Base-by-base conservation (phyloP, 2,329 filamentous ascomycete species). In the Colletotrichum tofieldiae region DNA sequence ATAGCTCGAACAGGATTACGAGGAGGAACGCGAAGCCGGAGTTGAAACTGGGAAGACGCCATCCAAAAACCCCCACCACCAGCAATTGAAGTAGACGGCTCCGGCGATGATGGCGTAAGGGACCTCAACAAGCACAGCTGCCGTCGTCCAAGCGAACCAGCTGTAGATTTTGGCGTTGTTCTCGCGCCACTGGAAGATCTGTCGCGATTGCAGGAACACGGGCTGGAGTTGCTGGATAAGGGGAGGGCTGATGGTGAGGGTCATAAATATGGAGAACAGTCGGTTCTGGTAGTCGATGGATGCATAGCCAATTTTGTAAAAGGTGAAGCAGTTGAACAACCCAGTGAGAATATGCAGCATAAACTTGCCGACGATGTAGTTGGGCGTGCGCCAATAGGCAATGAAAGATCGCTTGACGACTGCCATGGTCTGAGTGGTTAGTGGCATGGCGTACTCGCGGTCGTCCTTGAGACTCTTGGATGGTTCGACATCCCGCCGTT, bases 221-320 rank as follows among this genome's bases (percentile, higher is more conserved):
- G 93, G 93, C 77, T 95, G 92, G 0, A 95, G 85, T 76, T 95
- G 93, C 76, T 95, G 92, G 70, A 95, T 93, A 0, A 95, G 84
- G 0, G 92, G 92, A 0, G 93, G 93, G 1, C 89, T 88, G 74
- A 96, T 93, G 8, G 91, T 94, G 5, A 95, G 85, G 0, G 92
- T 93, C 87, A 94, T 91, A 81, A 96, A 96, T 67, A 93, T 86
- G 11, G 92, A 91, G 82, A 96, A 95, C 11, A 95, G 86, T 9
- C 92, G 87, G 58, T 90, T 92, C 79, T 93, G 92, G 82, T 92
- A 89, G 76, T 92, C 91, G 71, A 91, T 87, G 1, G 84, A 83
- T 2, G 87, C 84, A 61, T 87, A 84, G 0, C 87, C 87, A 0
- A 93, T 80, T 73, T 90, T 86, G 85, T 87, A 93, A 77, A 94